Evolutionary conservation across 1,139 yeast species (phyloP).

Genomic region (Dujonia santamariae): DNA sequence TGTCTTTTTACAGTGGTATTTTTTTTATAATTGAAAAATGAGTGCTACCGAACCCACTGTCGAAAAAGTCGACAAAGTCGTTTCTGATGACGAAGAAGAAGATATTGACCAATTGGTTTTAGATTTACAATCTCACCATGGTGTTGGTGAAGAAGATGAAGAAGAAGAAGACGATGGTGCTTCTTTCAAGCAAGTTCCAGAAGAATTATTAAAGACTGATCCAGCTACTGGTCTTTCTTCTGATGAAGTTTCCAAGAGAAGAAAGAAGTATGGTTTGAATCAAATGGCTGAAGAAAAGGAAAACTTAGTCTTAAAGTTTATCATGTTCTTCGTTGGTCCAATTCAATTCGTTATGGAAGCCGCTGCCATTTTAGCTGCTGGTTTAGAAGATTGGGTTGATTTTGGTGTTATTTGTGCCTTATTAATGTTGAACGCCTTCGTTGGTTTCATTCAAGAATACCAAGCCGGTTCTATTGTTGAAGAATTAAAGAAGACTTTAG

Average conservation of each 20-base stretch:
- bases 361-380: conserved; percentile 96
- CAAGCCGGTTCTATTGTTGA: conserved; percentile 97
- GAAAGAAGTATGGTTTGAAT: conserved; percentile 91
- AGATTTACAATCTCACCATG: conserved; percentile 84
- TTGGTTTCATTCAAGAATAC: conserved; percentile 97
- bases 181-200: conserved; percentile 74
- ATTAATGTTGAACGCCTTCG: conserved; percentile 83
- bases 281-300: conserved; percentile 94
- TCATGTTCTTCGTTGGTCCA: conserved; percentile 95
- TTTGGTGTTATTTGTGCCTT: conserved; percentile 96
- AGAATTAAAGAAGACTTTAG: conserved; percentile 88
- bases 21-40: conserved; percentile 18
- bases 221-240: conserved; percentile 75
- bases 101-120: conserved; percentile 87
- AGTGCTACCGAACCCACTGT: conserved; percentile 51
- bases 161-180: conserved; percentile 48
- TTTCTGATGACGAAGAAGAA: conserved; percentile 69
- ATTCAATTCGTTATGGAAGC: conserved; percentile 99
- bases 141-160: conserved; percentile 35
- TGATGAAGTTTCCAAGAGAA: conserved; percentile 81
- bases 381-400: conserved; percentile 99
- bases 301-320: conserved; percentile 77
- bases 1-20: too few relatives aligned
- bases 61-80: conserved; percentile 46
- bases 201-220: conserved; percentile 85